Evolutionary conservation across 495 filamentous ascomycete species (phyloP), one percentile per base, ranked within the genome.

Genomic region (Trichoderma reesei): DNA sequence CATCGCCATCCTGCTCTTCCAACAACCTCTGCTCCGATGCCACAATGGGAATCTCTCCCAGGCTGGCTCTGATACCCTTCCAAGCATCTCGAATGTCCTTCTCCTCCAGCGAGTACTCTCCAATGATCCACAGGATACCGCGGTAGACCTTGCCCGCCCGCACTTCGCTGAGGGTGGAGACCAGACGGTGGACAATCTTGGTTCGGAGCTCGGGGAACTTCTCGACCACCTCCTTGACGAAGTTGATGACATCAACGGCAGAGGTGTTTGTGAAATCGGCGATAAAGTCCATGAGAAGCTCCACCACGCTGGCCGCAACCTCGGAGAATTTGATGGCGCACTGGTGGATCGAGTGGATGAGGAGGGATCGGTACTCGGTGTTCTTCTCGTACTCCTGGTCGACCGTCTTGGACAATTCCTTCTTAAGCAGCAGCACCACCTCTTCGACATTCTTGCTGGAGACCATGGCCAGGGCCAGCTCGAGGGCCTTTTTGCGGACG

Each of bases 341-440:
- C 71, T 90, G 90, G 75, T 99, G 95, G 71, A 99, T 98, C 59
- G 92, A 90, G 73, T 97, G 91, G 67, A 99, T 96, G 60, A 99
- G 80, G 2, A 98, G 81, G 73, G 94, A 91, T 67, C 95, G 89
- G 74, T 99, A 98, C 74, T 98, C 94, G 78, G 84, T 90, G 77
- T 97, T 98, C 85, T 96, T 96, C 78, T 99, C 95, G 78, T 96
- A 97, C 73, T 96, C 90, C 77, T 98, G 93, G 73, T 99, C 93
- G 41, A 98, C 89, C 0, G 95, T 98, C 82, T 97, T 98, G 46
- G 90, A 86, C 51, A 99, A 86, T 75, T 99, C 95, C 72, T 97
- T 98, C 78, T 98, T 98, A 38, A 99, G 82, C 1, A 99, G 83
- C 75, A 96, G 85, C 34, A 98, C 90, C 20, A 98, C 95, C 69